A percentile compares a stretch with the other conserved stretches of the same genome.
These are phyloP conservation scores for Scutellaria galericulata DNA, from an alignment of 257 asterid species.

Conservation along the genomic window DNA sequence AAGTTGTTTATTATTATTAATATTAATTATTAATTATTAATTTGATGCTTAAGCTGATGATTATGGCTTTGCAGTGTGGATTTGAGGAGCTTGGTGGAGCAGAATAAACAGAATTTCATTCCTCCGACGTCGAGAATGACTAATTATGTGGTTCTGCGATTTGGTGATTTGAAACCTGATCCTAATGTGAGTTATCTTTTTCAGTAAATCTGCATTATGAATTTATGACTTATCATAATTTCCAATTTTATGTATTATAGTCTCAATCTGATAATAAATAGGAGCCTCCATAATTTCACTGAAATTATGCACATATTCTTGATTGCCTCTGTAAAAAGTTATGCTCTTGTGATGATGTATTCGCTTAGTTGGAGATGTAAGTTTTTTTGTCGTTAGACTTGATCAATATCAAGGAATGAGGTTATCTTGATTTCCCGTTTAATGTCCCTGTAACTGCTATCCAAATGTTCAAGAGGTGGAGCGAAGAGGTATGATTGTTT, in stretches of 20 bases:
- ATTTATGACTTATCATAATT: background rate
- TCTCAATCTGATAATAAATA: background rate
- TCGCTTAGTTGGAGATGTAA: conserved; percentile 2
- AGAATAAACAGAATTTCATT: conserved; percentile 73
- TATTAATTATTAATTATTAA: background rate
- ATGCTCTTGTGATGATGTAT: background rate
- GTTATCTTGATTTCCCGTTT: background rate
- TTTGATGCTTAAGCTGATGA: conserved; percentile 1
- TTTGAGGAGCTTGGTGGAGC: conserved; percentile 82
- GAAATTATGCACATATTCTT: background rate
- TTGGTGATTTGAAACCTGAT: conserved; percentile 64
- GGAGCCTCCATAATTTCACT: background rate
- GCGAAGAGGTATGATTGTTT: background rate
- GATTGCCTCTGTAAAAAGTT: background rate
- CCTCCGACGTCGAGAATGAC: conserved; percentile 93
- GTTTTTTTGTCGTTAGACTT: background rate
- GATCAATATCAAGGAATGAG: background rate
- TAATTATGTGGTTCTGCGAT: conserved; percentile 83
- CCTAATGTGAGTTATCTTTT: conserved; percentile 52
- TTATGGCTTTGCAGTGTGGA: conserved; percentile 71
- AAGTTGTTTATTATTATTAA: background rate
- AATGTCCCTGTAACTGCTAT: background rate
- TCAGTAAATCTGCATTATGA: background rate
- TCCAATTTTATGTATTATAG: background rate
- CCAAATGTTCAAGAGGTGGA: background rate